A percentile compares a stretch with the other conserved stretches of the same genome.
Conservation (phyloP, 768 basidiomycete genomes). For the Nevesoporus exiguus region DNA sequence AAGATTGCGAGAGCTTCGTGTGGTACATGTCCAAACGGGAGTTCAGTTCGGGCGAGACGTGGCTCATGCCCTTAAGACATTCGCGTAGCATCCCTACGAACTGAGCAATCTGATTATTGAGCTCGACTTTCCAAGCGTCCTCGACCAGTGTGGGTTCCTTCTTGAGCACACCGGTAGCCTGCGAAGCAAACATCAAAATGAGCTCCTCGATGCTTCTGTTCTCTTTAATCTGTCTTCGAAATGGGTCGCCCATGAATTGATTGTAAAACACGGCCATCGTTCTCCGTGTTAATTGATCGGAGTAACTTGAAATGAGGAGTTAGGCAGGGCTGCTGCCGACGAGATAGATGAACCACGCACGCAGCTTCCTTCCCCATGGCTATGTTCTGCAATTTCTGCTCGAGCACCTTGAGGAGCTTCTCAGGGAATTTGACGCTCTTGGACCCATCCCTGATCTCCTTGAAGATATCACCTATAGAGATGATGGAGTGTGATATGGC, state of each 20-base stretch:
- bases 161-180: constrained; percentile 81
- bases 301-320: constrained; percentile 48
- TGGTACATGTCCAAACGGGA: constrained; percentile 82
- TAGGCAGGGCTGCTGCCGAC: constrained; percentile 4
- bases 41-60: constrained; percentile 81
- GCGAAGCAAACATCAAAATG: constrained; percentile 92
- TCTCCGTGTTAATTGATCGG: constrained; percentile 83
- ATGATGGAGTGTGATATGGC: constrained; percentile 56
- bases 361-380: constrained; percentile 89
- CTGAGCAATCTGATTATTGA: constrained; percentile 87
- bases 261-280: constrained; percentile 93
- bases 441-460: constrained; percentile 70
- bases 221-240: constrained; percentile 90
- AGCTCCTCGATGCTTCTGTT: constrained; percentile 97
- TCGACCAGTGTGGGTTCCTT: constrained; percentile 82
- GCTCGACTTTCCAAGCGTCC: constrained; percentile 90
- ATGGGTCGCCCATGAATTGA: constrained; percentile 79
- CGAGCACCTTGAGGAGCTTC: constrained; percentile 86
- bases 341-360: constrained; percentile 46
- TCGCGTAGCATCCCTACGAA: constrained; percentile 88
- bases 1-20: constrained; percentile 65
- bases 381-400: constrained; percentile 85
- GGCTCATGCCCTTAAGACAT: constrained; percentile 64
- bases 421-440: constrained; percentile 93
- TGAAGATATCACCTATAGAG: constrained; percentile 75